Conservation (phyloP, 192 early-diverging fungal species). For the Paraglomus brasilianum region DNA sequence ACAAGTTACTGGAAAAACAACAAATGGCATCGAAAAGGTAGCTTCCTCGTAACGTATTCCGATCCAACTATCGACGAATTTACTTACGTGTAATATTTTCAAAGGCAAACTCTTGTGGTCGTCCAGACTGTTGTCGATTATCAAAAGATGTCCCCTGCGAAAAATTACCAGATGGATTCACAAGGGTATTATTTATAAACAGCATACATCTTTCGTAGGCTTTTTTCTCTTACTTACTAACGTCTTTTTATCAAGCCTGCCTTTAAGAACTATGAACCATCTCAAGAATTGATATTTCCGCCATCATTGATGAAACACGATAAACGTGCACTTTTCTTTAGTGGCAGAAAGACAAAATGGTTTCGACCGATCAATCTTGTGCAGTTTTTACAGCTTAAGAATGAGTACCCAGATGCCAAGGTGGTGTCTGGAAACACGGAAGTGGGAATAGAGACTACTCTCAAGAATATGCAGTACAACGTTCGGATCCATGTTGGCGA, state of each 20-base stretch:
- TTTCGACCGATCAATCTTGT: conserved; percentile 58
- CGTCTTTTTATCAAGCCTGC: conserved; percentile 17
- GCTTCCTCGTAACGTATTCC: not conserved
- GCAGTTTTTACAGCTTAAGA: conserved; percentile 52
- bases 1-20: conserved; percentile 1
- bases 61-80: not conserved
- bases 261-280: conserved; percentile 61
- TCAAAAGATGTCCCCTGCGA: not conserved
- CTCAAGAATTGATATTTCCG: conserved; percentile 70
- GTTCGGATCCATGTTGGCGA: conserved; percentile 67
- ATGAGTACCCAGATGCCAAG: conserved; percentile 64
- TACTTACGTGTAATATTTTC: no score
- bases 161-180: conserved; percentile 21
- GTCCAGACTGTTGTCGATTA: conserved; percentile 22
- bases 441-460: conserved; percentile 74
- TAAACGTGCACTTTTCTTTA: conserved; percentile 50
- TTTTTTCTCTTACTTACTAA: conserved; percentile 33
- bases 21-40: not conserved
- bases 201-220: conserved; percentile 27
- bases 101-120: not conserved
- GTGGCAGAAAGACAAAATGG: conserved; percentile 52
- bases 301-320: conserved; percentile 59
- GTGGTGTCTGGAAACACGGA: conserved; percentile 83
- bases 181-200: not conserved
- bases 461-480: conserved; percentile 68